Base-by-base conservation (phyloP, 2,329 filamentous ascomycete species). In the Alternaria viburni region DNA sequence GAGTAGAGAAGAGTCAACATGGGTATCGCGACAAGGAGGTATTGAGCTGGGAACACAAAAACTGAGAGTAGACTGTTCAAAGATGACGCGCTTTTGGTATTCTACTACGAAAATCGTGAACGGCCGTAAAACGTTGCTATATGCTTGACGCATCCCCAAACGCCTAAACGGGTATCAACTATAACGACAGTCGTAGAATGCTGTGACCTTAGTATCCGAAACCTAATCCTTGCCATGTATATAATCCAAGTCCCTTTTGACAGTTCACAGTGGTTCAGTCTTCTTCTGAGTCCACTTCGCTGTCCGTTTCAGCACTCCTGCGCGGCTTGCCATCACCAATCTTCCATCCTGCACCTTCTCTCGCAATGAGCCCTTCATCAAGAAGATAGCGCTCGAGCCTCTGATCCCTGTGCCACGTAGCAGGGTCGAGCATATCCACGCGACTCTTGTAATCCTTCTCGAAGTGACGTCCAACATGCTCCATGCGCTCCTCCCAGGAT, bases 391-490 rank as follows among this genome's bases (percentile, higher is more conserved):
- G 57, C 64, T 82, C 76, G 15, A 82, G 71, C 6, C 55, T 62
- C 5, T 47, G 50, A 43, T 80, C 77, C 2, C 47, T 46, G 17
- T 69, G 72, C 79, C 79, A 81, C 6, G 54, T 64, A 8, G 54
- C 32, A 6, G 56, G 28, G 41, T 77, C 69, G 21, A 69, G 54
- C 43, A 71, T 65, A 8, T 61, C 64, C 3, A 54, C 36, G 15
- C 62, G 63, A 7, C 30, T 57, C 47, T 69, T 79, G 79, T 73
- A 81, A 47, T 79, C 83, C 78, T 78, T 85, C 79, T 96, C 93
- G 49, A 95, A 85, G 77, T 97, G 94, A 62, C 88, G 86, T 0
- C 92, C 93, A 3, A 97, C 88, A 80, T 97, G 94, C 78, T 97
- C 94, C 89, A 97, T 93, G 23, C 92, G 86, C 61, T 90, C 86